Evolutionary conservation across 1,284 basidiomycete species (phyloP).

Genomic region (Ceratobasidium sp.): DNA sequence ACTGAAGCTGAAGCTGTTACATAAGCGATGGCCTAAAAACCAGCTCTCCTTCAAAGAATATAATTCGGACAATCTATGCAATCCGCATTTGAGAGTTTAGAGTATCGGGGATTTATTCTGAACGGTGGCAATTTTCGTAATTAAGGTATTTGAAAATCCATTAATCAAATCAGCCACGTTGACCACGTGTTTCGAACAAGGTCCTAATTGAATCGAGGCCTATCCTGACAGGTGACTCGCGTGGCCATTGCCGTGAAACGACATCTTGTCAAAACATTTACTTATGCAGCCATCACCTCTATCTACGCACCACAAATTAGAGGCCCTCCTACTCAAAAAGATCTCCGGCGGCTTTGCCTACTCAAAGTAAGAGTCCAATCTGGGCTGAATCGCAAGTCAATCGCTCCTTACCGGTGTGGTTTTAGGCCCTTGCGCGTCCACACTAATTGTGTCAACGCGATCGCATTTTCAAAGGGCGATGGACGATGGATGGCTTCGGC

Average conservation of each 20-base stretch:
- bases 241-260: slow-evolving; percentile 35
- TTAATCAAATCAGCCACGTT: slow-evolving; percentile 21
- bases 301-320: slow-evolving; percentile 29
- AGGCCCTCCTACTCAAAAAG: slow-evolving; percentile 32
- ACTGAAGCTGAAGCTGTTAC: background rate
- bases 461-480: slow-evolving; percentile 42
- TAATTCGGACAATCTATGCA: slow-evolving; percentile 9
- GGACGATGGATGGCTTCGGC: slow-evolving; percentile 45
- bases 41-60: background rate
- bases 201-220: slow-evolving; percentile 30
- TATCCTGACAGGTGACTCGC: slow-evolving; percentile 15
- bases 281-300: slow-evolving; percentile 34
- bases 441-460: slow-evolving; percentile 42
- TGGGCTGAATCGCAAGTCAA: slow-evolving; percentile 3
- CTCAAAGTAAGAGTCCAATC: slow-evolving; percentile 30
- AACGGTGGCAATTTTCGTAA: slow-evolving; percentile 8
- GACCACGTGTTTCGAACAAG: slow-evolving; percentile 24
- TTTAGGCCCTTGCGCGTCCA: slow-evolving; percentile 12
- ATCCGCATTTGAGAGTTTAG: background rate
- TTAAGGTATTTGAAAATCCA: slow-evolving; percentile 11
- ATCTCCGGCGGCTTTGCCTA: slow-evolving; percentile 29
- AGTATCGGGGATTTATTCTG: slow-evolving; percentile 5
- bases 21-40: background rate
- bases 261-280: slow-evolving; percentile 4
- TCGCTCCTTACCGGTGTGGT: slow-evolving; percentile 13